Evolutionary conservation across 1,139 yeast species (phyloP), one percentile per base, ranked within the genome.

Genomic region (Sugiyamaella grinbergsii): DNA sequence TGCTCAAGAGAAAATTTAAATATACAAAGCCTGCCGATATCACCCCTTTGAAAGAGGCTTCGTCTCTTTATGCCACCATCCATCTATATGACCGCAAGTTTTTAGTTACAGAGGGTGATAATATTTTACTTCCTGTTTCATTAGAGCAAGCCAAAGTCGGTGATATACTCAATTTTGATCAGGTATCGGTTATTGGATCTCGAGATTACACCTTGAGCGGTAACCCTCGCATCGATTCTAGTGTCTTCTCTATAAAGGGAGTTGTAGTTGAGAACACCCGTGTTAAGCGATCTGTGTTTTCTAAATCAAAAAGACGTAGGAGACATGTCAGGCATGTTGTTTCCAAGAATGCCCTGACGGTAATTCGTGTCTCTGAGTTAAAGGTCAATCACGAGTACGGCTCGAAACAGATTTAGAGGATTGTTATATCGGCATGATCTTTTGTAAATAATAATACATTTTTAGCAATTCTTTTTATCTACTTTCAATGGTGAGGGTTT

Each of bases 101-200:
- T 63, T 74, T 93, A 55, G 95, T 94, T 19, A 90, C 98, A 18
- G 81, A 84, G 59, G 98, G 98, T 18, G 99, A 94, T 68, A 79
- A 76, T 58, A 80, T 93, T 47, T 78, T 82, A 40, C 71, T 93
- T 34, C 96, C 96, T 1, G 90, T 80, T 68, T 79, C 81, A 58
- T 68, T 93, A 73, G 83, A 82, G 62, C 79, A 80, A 50, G 94
- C 85, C 7, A 76, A 82, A 54, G 83, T 91, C 4, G 98, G 98
- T 15, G 96, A 90, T 66, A 76, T 75, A 32, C 75, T 94, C 53
- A 71, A 75, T 42, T 78, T 94, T 65, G 80, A 80, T 58, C 84
- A 89, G 60, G 91, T 91, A 34, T 80, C 84, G 20, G 82, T 90
- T 10, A 71, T 94, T 42, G 98, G 98, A 2, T 83, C 95, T 4